Base-by-base conservation (phyloP, 2,329 filamentous ascomycete species). In the Fusarium sp. region DNA sequence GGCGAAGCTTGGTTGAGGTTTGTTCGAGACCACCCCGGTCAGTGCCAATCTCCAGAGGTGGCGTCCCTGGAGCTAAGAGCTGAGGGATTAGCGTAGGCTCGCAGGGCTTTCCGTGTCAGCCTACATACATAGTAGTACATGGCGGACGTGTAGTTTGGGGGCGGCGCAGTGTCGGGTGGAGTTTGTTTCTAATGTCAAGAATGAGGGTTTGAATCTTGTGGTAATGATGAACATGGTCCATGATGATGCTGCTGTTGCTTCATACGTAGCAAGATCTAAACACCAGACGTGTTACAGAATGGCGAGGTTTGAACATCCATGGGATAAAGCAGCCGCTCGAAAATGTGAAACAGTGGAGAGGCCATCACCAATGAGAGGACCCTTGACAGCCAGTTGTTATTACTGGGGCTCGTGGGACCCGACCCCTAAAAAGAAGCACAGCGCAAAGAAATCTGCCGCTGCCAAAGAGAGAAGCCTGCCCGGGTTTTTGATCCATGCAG, bases 1-100 rank as follows among this genome's bases (percentile, higher is more conserved):
- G 27, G 71, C 70, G 73, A 77, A 77, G 75, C 75, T 77, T 77
- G 73, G 67, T 71, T 77, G 75, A 44, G 42, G 42, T 24, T 67
- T 71, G 64, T 76, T 74, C 67, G 65, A 73, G 73, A 69, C 73
- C 64, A 42, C 67, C 75, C 75, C 69, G 56, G 73, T 68, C 63
- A 56, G 27, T 62, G 59, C 35, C 68, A 71, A 72, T 72, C 64
- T 70, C 31, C 36, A 73, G 65, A 46, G 53, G 42, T 68, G 74
- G 62, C 59, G 64, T 46, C 58, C 57, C 59, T 58, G 46, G 17
- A 51, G 44, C 44, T 49, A 64, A 59, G 36, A 71, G 71, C 70
- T 73, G 71, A 65, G 40, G 68, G 60, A 38, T 49, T 72, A 71
- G 64, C 56, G 60, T 31, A 11, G 49, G 35, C 58, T 68, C 40